Evolutionary conservation across 805 yeast species (phyloP).

Genomic region (Candida xiaguanensis): DNA sequence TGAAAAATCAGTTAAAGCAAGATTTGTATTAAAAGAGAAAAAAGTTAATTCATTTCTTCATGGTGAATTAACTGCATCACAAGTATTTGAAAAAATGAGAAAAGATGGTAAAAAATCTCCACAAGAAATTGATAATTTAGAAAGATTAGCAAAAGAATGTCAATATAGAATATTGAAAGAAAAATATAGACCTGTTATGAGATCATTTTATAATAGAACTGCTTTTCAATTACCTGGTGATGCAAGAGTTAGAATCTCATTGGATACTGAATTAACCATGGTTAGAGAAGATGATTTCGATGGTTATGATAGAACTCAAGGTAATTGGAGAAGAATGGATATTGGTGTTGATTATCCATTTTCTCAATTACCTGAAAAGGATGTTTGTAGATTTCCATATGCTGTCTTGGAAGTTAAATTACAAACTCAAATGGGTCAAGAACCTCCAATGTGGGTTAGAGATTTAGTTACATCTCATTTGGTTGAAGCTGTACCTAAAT

Average conservation of each 20-base stretch:
- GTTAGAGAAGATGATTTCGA: constrained; percentile 97
- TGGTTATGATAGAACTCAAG: constrained; percentile 82
- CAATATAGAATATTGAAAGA: constrained; percentile 86
- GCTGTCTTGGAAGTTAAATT: constrained; percentile 96
- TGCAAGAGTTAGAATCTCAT: constrained; percentile 96
- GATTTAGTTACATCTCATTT: constrained; percentile 87
- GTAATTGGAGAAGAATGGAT: constrained; percentile 98
- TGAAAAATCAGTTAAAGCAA: constrained; percentile 97
- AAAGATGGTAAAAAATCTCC: constrained; percentile 85
- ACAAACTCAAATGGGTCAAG: constrained; percentile 98
- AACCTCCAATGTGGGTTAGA: constrained; percentile 97
- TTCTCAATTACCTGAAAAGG: constrained; percentile 75
- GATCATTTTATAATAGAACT: constrained; percentile 96
- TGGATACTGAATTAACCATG: constrained; percentile 96
- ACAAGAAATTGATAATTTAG: constrained; percentile 87
- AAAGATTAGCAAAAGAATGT: constrained; percentile 87
- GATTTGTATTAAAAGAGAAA: constrained; percentile 89
- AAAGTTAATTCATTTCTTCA: constrained; percentile 78
- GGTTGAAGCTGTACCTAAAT: constrained; percentile 97
- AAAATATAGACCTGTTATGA: constrained; percentile 86
- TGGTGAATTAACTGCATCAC: constrained; percentile 83
- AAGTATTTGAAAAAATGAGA: constrained; percentile 88
- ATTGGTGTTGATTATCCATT: constrained; percentile 98
- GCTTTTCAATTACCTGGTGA: constrained; percentile 99
- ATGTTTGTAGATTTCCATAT: constrained; percentile 91